A percentile compares a stretch with the other conserved stretches of the same genome.
Conservation (phyloP, 2,329 filamentous ascomycete species). For the Cladosporium sp. region DNA sequence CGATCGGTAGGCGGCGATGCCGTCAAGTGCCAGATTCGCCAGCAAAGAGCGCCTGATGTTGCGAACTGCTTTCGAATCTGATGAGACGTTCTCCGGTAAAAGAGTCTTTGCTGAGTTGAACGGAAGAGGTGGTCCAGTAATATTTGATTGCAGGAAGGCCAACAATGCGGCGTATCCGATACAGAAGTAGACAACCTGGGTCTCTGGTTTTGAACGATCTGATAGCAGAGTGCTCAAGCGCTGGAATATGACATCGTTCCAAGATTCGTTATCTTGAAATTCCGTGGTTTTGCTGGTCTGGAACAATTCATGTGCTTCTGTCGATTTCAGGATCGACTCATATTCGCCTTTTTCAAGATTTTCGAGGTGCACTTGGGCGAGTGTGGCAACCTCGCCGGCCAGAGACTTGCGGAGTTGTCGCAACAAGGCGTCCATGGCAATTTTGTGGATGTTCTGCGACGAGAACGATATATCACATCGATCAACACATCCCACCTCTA, state of each 20-base stretch:
- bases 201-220: slow-evolving; percentile 36
- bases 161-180: slow-evolving; percentile 67
- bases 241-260: slow-evolving; percentile 45
- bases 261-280: slow-evolving; percentile 18
- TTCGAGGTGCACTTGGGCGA: slow-evolving; percentile 35
- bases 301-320: slow-evolving; percentile 29
- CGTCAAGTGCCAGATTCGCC: slow-evolving; percentile 70
- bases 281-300: background rate
- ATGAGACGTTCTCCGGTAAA: slow-evolving; percentile 46
- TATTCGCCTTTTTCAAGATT: slow-evolving; percentile 42
- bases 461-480: background rate
- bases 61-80: slow-evolving; percentile 32
- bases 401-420: slow-evolving; percentile 38
- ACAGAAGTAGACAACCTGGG: slow-evolving; percentile 44
- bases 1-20: slow-evolving; percentile 78
- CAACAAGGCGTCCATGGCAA: slow-evolving; percentile 36
- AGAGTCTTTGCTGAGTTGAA: slow-evolving; percentile 50
- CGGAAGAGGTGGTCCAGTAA: slow-evolving; percentile 77
- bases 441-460: background rate
- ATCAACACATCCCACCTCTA: background rate
- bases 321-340: slow-evolving; percentile 34
- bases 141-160: slow-evolving; percentile 79
- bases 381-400: slow-evolving; percentile 38
- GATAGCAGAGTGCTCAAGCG: slow-evolving; percentile 36
- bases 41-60: slow-evolving; percentile 58